Conservation (phyloP, 345 rosid species). For the Brassica juncea region DNA sequence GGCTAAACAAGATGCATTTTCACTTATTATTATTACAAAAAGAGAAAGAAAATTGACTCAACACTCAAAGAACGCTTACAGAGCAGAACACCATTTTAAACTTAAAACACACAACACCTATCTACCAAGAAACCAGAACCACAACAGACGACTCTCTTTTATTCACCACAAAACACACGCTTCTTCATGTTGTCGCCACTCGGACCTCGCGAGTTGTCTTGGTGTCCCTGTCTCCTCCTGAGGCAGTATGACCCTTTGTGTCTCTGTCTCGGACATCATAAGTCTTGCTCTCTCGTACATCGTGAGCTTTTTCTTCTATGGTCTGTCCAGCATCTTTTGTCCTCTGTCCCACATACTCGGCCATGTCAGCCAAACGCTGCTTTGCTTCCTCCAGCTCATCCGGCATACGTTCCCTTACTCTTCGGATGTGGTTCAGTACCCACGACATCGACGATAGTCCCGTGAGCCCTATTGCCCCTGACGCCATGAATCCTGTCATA, state of each 20-base stretch:
- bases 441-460: conserved; percentile 68
- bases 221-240: conserved; percentile 21
- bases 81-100: conserved; percentile 10
- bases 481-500: conserved; percentile 57
- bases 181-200: conserved; percentile 30
- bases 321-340: conserved; percentile 67
- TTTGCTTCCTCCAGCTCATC: conserved; percentile 58
- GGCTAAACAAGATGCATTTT: not conserved
- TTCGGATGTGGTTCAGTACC: conserved; percentile 48
- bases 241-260: conserved; percentile 25
- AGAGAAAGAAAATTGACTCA: not conserved
- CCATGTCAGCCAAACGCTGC: conserved; percentile 46
- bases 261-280: conserved; percentile 27
- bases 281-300: conserved; percentile 39
- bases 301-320: conserved; percentile 57
- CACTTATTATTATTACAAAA: not conserved
- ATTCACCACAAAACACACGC: conserved; percentile 8
- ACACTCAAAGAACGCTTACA: conserved; percentile 1
- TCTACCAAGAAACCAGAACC: not conserved
- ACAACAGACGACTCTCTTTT: conserved; percentile 8
- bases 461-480: conserved; percentile 74
- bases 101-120: conserved; percentile 10
- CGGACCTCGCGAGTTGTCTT: conserved; percentile 40
- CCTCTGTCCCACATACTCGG: conserved; percentile 60
- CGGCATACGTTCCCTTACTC: conserved; percentile 39